Base-by-base conservation (phyloP, 371 early-diverging fungal species). In the Syncephalastrum racemosum region DNA sequence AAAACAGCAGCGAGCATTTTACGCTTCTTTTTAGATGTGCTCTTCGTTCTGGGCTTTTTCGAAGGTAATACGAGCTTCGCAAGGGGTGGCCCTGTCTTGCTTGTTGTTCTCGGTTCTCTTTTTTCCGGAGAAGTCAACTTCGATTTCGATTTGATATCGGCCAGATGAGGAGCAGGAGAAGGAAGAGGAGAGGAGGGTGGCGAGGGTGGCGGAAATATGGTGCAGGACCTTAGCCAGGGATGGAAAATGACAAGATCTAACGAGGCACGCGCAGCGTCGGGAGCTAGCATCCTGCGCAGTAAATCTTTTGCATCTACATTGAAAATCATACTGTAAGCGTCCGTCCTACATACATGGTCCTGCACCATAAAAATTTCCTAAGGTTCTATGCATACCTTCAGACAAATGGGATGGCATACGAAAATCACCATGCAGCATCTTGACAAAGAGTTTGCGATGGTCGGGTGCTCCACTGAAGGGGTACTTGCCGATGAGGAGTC, bases 181-280 rank as follows among this genome's bases (percentile, higher is more conserved):
- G 39, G 52, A 20, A 25, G 46, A 14, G 23, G 39, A 19, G 44
- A 27, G n/a, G 19, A 20, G 27, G 50, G 36, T 3, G 36, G 10
- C 6, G 36, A 31, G 52, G 46, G 40, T 42, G 56, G 56, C 25
- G 58, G 46, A 39, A 54, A 43, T 43, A 54, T 54, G 46, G 50
- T 8, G 47, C 41, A 68, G 14, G 62, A 23, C 42, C 59, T 49
- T 15, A 77, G 40, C 78, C 78, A 77, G 23, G 73, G 72, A 55
- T 77, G 78, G 48, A 68, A 68, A 13, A 72, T 61, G 16, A 77
- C 56, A 4, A 74, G 59, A 54, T 77, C 78, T 22, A 77, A 53
- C 14, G 78, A 74, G 15, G 75, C 75, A 13, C 78, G 55, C 12
- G 59, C 64, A 2, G 58, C 23, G 48, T 68, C 68, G 13, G 77